A percentile compares a stretch with the other conserved stretches of the same genome.
Evolutionary conservation across 108 stramenopile genomes (phyloP).

Genomic region (Cyclotella kingstonii): DNA sequence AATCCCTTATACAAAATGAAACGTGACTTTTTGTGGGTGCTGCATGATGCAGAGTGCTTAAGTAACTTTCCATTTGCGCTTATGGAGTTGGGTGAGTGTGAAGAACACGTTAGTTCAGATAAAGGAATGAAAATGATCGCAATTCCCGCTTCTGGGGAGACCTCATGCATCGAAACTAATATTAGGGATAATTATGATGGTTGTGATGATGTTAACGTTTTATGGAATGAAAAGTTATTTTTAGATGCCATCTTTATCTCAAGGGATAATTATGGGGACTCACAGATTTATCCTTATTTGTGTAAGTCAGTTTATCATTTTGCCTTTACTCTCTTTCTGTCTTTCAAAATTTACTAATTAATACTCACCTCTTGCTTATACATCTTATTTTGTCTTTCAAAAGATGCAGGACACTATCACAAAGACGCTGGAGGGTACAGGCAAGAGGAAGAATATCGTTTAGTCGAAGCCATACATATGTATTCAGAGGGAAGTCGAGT

Average conservation of each 20-base stretch:
- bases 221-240: constrained; percentile 50
- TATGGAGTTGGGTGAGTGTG: constrained; percentile 66
- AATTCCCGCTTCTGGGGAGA: constrained; percentile 12
- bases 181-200: not conserved
- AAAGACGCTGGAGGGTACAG: constrained; percentile 49
- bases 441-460: constrained; percentile 44
- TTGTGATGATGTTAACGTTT: constrained; percentile 7
- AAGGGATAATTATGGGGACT: constrained; percentile 29
- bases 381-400: not conserved
- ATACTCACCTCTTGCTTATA: no score
- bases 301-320: constrained; percentile 25
- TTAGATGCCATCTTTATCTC: constrained; percentile 46
- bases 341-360: no score
- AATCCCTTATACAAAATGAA: constrained; percentile 47
- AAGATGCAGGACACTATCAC: constrained; percentile 57
- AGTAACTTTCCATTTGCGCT: constrained; percentile 52
- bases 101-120: constrained; percentile 46
- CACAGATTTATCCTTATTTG: constrained; percentile 53
- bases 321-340: no score
- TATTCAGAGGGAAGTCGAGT: constrained; percentile 49
- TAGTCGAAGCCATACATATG: constrained; percentile 47
- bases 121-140: constrained; percentile 49
- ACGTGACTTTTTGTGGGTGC: constrained; percentile 59
- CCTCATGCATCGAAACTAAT: not conserved
- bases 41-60: constrained; percentile 47